Percentiles rank a stretch among this genome's conserved stretches.
phyloP scores from a whole-genome alignment of 495 filamentous ascomycete species.

The Massariosphaeria phaeospora region DNA sequence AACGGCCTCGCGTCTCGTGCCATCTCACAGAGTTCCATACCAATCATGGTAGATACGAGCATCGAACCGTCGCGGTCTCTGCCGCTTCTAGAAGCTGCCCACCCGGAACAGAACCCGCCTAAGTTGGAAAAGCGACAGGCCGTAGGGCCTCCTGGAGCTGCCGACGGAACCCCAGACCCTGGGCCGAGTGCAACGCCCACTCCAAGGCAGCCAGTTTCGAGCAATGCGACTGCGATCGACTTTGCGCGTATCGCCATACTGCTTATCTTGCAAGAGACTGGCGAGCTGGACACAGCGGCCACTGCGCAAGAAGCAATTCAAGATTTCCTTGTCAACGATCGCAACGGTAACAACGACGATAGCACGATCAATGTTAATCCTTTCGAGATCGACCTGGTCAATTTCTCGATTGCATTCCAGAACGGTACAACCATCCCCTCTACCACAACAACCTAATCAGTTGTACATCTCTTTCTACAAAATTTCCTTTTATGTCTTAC shows the following conservation, averaged over 20 bases:
- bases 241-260: conserved; percentile 63
- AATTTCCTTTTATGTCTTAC: neutral
- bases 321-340: conserved; percentile 42
- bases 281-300: conserved; percentile 48
- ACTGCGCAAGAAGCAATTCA: conserved; percentile 55
- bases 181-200: conserved; percentile 14
- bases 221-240: conserved; percentile 52
- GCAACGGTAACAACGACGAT: conserved; percentile 42
- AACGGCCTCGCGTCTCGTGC: conserved; percentile 48
- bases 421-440: conserved; percentile 23
- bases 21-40: conserved; percentile 6
- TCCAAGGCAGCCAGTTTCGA: conserved; percentile 18
- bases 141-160: neutral
- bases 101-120: neutral
- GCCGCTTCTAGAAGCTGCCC: conserved; percentile 15
- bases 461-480: neutral
- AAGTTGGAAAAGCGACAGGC: conserved; percentile 8
- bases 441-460: neutral
- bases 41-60: conserved; percentile 7
- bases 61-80: conserved; percentile 16
- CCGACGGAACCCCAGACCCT: neutral
- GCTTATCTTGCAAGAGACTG: conserved; percentile 55
- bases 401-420: conserved; percentile 8
- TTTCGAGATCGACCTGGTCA: conserved; percentile 18
- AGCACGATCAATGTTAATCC: conserved; percentile 45